phyloP scores from a whole-genome alignment of 2,329 filamentous ascomycete species.

The Mariannaea elegans region DNA sequence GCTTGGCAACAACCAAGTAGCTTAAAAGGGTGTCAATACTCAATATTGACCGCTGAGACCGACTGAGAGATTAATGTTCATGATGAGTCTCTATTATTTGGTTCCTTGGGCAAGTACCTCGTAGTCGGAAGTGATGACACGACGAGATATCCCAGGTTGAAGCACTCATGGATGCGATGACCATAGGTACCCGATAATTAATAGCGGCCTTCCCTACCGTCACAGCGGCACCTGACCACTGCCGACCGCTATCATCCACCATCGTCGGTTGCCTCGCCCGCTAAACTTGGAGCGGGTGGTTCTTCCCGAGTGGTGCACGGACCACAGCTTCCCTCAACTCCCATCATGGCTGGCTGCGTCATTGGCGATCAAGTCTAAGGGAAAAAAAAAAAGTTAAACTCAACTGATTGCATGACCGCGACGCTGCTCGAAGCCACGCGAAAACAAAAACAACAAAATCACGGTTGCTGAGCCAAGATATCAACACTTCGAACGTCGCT shows the following conservation, averaged over 20 bases:
- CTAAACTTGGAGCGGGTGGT: background rate
- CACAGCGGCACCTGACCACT: background rate
- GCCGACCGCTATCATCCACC: background rate
- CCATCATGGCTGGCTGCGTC: constrained; percentile 15
- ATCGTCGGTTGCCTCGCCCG: background rate
- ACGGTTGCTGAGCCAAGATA: background rate
- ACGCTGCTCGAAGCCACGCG: no score
- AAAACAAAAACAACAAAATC: background rate
- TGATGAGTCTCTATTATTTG: no score
- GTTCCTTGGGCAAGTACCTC: no score
- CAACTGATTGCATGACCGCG: no score
- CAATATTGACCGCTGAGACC: background rate
- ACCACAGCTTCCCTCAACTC: constrained; percentile 9
- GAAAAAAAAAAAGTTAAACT: constrained; percentile 25
- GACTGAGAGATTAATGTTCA: background rate
- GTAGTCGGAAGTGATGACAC: no score
- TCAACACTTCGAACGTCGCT: background rate
- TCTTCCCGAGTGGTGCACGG: constrained; percentile 5
- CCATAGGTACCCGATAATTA: background rate
- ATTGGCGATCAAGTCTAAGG: constrained; percentile 1
- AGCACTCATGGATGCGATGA: background rate
- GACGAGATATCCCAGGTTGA: no score
- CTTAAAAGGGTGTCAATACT: no score
- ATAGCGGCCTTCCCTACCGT: no score
- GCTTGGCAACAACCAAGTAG: constrained; percentile 11